Evolutionary conservation across 352 stramenopile species (phyloP).

Genomic region (Phytophthora ramorum): DNA sequence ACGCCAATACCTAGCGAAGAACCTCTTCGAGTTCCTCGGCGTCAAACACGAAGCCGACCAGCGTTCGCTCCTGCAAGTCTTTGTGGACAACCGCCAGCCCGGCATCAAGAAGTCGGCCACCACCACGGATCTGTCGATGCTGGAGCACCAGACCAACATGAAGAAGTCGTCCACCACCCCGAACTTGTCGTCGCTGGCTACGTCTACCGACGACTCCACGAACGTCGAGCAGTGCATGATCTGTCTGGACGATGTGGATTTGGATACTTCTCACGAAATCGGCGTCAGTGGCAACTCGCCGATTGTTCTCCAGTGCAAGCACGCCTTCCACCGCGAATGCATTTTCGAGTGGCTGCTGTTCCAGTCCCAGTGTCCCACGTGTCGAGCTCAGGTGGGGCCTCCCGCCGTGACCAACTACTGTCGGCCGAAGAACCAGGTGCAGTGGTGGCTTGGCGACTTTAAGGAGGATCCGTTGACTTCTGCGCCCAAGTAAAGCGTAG

Average conservation of each 20-base stretch:
- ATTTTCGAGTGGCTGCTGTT: constrained; percentile 69
- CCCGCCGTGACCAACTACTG: constrained; percentile 55
- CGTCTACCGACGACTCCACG: constrained; percentile 16
- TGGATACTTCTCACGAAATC: constrained; percentile 24
- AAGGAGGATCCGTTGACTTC: constrained; percentile 47
- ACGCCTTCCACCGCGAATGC: constrained; percentile 66
- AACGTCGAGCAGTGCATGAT: constrained; percentile 52
- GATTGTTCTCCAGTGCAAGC: constrained; percentile 54
- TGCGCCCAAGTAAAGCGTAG: constrained; percentile 11
- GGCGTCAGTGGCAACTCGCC: constrained; percentile 26
- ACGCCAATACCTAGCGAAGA: constrained; percentile 48
- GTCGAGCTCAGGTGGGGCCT: constrained; percentile 47
- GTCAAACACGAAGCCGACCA: constrained; percentile 59
- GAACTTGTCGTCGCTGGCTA: constrained; percentile 32
- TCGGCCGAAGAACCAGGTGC: constrained; percentile 54
- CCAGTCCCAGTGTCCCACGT: constrained; percentile 63
- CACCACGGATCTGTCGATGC: constrained; percentile 35
- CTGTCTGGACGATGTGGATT: constrained; percentile 53
- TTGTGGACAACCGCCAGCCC: constrained; percentile 59
- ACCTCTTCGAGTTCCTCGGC: constrained; percentile 69
- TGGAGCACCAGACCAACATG: constrained; percentile 32
- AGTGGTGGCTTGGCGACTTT: constrained; percentile 70
- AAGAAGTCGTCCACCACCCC: constrained; percentile 40
- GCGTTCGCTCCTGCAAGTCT: constrained; percentile 73
- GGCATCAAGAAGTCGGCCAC: constrained; percentile 42